Conservation (phyloP, 345 rosid species). For the Stellera chamaejasme region DNA sequence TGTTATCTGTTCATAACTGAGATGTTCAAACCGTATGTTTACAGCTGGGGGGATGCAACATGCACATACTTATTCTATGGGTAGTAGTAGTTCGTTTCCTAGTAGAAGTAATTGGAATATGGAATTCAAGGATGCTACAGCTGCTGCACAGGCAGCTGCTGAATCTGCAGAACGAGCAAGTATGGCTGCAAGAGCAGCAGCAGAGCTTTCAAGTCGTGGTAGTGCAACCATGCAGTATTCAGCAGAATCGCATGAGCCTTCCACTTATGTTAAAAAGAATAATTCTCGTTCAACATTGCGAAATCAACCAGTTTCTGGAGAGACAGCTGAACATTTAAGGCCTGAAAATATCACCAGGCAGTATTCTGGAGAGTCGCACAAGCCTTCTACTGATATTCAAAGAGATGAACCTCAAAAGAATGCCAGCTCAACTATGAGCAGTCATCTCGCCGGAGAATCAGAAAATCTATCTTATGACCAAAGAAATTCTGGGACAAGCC, state of each 20-base stretch:
- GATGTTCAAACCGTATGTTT: neutral
- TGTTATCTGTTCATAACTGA: conserved; percentile 5
- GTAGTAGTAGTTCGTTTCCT: conserved; percentile 18
- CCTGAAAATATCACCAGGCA: conserved; percentile 35
- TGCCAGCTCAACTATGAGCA: conserved; percentile 22
- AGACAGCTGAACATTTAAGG: conserved; percentile 77
- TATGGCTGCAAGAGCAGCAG: conserved; percentile 95
- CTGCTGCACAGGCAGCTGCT: conserved; percentile 94
- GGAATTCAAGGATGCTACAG: conserved; percentile 75
- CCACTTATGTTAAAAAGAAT: conserved; percentile 21
- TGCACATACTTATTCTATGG: conserved; percentile 31
- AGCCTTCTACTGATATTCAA: conserved; percentile 22
- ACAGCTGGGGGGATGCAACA: conserved; percentile 27
- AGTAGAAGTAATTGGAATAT: conserved; percentile 46
- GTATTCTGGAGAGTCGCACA: conserved; percentile 27
- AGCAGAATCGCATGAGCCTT: conserved; percentile 25
- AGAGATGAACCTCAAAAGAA: conserved; percentile 14
- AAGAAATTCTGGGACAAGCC: conserved; percentile 16
- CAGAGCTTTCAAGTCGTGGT: conserved; percentile 71
- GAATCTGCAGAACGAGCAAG: conserved; percentile 97
- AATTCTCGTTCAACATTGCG: neutral
- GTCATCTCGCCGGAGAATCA: conserved; percentile 16
- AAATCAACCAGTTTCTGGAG: neutral
- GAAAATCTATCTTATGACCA: conserved; percentile 10
- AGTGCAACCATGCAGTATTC: conserved; percentile 31